A percentile compares a stretch with the other conserved stretches of the same genome.
Conservation (phyloP, 306 rosid species). For the Lathyrus aphaca region DNA sequence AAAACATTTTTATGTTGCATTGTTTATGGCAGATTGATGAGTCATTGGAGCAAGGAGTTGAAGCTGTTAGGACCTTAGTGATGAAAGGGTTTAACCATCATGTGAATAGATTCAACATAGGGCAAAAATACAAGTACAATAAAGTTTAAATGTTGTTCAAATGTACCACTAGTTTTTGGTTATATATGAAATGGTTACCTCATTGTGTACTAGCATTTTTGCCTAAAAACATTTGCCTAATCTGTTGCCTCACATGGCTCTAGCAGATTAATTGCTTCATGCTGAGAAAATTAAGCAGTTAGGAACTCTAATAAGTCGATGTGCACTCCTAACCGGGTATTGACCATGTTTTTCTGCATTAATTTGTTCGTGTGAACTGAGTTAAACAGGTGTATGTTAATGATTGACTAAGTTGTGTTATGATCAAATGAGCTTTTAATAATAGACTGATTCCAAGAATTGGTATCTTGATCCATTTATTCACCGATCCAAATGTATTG, state of each 20-base stretch:
- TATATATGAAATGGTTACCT: slow-evolving; percentile 25
- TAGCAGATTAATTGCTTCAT: slow-evolving; percentile 20
- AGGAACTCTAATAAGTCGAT: neutral
- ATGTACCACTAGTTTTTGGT: slow-evolving; percentile 12
- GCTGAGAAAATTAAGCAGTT: neutral
- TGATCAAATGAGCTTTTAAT: too few species aligned
- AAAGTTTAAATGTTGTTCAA: slow-evolving; percentile 54
- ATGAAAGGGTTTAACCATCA: slow-evolving; percentile 65
- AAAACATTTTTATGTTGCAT: neutral
- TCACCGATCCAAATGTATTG: too few species aligned
- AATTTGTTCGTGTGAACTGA: too few species aligned
- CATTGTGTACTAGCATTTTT: slow-evolving; percentile 11
- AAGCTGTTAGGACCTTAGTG: slow-evolving; percentile 66
- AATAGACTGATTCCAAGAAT: too few species aligned
- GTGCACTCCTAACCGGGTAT: too few species aligned
- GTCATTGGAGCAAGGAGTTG: slow-evolving; percentile 77
- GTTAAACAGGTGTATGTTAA: too few species aligned
- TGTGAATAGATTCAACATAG: slow-evolving; percentile 71
- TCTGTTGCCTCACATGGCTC: slow-evolving; percentile 8
- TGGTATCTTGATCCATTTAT: too few species aligned
- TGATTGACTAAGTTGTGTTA: too few species aligned
- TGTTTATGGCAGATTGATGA: slow-evolving; percentile 62
- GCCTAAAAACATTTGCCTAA: neutral
- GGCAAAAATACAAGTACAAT: slow-evolving; percentile 87
- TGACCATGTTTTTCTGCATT: too few species aligned